These are phyloP conservation scores for Cyclotella atomus DNA, from an alignment of 108 stramenopile genomes.

Conservation along the genomic window DNA sequence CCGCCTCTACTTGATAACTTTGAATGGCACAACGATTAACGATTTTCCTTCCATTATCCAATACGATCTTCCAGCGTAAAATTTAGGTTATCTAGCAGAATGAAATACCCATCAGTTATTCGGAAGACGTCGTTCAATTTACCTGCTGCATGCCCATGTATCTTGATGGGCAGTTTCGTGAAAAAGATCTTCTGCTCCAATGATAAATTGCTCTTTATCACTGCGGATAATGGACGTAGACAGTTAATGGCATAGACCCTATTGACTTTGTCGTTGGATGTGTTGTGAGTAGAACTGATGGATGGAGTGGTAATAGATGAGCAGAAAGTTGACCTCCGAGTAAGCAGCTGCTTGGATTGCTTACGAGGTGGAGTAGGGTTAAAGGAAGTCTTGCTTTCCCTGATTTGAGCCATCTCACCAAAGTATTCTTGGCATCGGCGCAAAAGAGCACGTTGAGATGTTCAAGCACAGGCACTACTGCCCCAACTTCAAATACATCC, in stretches of 20 bases:
- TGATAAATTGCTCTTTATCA: conserved; percentile 16
- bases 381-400: too few species aligned
- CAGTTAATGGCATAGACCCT: conserved; percentile 29
- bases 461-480: not conserved
- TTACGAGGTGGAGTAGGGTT: too few species aligned
- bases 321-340: not conserved
- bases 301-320: not conserved
- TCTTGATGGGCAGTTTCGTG: conserved; percentile 31
- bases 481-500: conserved; percentile 22
- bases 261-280: not conserved
- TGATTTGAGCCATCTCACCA: too few species aligned
- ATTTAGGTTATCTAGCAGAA: conserved; percentile 58
- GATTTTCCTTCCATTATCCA: conserved; percentile 39
- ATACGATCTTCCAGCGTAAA: conserved; percentile 66
- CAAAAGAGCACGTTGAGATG: not conserved
- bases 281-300: not conserved
- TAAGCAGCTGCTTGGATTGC: too few species aligned
- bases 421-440: too few species aligned
- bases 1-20: conserved; percentile 9
- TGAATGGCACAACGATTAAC: too few species aligned
- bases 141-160: conserved; percentile 30
- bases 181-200: conserved; percentile 38
- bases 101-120: conserved; percentile 32
- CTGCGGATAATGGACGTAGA: conserved; percentile 20
- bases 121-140: conserved; percentile 10